phyloP scores from a whole-genome alignment of 345 rosid genomes.

The Ceriops zippeliana region DNA sequence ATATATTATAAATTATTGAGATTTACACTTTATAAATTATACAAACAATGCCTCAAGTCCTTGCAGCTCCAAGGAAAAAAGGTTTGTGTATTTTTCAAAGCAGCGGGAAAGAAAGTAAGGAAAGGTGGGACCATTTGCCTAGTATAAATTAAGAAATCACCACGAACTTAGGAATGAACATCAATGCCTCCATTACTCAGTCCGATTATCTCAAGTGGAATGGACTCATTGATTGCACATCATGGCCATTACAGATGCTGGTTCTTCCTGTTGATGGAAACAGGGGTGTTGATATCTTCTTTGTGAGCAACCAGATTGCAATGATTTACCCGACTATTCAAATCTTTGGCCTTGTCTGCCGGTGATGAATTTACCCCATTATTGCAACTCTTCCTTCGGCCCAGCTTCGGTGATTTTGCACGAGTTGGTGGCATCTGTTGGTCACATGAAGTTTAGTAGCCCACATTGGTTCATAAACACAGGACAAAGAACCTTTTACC shows the following conservation, averaged over 20 bases:
- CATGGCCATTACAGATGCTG: conserved; percentile 15
- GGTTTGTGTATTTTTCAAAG: conserved; percentile 32
- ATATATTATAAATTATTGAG: conserved; percentile 38
- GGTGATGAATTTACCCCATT: conserved; percentile 15
- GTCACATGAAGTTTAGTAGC: neutral
- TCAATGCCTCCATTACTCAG: conserved; percentile 24
- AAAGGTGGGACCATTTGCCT: conserved; percentile 19
- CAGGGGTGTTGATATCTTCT: conserved; percentile 19
- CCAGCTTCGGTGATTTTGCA: conserved; percentile 36
- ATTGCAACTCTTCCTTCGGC: conserved; percentile 31
- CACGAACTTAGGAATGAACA: conserved; percentile 27
- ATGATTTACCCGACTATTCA: conserved; percentile 17
- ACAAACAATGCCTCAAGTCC: conserved; percentile 28
- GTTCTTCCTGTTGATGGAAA: conserved; percentile 24
- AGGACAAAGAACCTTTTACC: neutral
- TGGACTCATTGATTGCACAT: conserved; percentile 17
- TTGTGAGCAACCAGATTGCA: conserved; percentile 6
- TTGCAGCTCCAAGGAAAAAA: conserved; percentile 25
- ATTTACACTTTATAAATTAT: conserved; percentile 54
- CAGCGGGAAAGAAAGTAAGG: conserved; percentile 21
- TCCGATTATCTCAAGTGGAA: conserved; percentile 27
- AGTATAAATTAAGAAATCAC: conserved; percentile 37
- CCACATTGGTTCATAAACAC: neutral
- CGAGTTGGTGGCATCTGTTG: conserved; percentile 36
- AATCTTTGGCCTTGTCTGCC: conserved; percentile 10